Conservation (phyloP, 2,329 filamentous ascomycete genomes). For the Fusarium praegraminearum region DNA sequence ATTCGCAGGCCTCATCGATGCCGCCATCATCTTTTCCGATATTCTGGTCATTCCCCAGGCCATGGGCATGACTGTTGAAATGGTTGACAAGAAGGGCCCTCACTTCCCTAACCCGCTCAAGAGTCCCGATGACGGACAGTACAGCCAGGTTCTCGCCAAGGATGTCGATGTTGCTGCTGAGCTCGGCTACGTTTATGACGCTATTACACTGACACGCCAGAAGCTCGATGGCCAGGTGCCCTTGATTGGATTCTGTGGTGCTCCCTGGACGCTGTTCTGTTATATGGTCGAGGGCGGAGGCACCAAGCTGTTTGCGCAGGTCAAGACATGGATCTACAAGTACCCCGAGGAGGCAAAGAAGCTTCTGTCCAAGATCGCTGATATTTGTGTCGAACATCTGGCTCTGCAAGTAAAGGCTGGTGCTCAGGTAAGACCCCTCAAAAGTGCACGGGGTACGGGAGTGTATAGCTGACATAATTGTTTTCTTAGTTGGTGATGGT, state of each 20-base stretch:
- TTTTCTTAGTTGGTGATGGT: constrained; percentile 82
- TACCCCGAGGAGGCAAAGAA: constrained; percentile 84
- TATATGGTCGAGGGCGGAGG: constrained; percentile 99
- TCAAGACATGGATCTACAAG: constrained; percentile 96
- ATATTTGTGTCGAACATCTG: constrained; percentile 94
- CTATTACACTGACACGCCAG: constrained; percentile 88
- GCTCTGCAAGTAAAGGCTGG: constrained; percentile 93
- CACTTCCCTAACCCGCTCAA: constrained; percentile 89
- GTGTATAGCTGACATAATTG: constrained; percentile 5
- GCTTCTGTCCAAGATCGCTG: constrained; percentile 89
- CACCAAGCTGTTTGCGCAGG: constrained; percentile 92
- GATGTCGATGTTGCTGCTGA: constrained; percentile 87
- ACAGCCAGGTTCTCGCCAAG: constrained; percentile 78
- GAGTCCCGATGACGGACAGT: constrained; percentile 85
- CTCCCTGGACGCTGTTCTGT: constrained; percentile 95
- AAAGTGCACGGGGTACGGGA: not conserved
- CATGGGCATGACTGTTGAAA: constrained; percentile 98
- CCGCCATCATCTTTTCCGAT: constrained; percentile 98
- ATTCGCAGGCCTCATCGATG: constrained; percentile 89
- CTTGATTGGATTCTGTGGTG: constrained; percentile 95
- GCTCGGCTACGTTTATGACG: constrained; percentile 94
- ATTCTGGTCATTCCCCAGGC: constrained; percentile 98
- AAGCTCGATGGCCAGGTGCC: constrained; percentile 91
- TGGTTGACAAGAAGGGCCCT: constrained; percentile 97
- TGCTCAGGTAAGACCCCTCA: constrained; percentile 73